Evolutionary conservation across 371 early-diverging fungal genomes (phyloP).

Genomic region (Apophysomyces elegans): DNA sequence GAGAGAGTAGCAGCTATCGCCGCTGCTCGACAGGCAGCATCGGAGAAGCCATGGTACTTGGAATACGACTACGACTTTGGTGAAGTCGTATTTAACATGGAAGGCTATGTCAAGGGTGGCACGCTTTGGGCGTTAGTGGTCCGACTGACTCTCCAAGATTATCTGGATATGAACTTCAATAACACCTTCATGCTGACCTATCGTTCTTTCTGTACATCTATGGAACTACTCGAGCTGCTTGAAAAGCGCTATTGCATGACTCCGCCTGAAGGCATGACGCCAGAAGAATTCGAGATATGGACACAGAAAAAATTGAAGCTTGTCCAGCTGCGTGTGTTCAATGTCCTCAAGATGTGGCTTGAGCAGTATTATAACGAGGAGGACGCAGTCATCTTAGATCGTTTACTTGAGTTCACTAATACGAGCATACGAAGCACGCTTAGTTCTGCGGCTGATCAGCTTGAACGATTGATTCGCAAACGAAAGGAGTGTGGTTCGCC

Average conservation of each 20-base stretch:
- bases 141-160: slow-evolving; percentile 85
- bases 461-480: slow-evolving; percentile 66
- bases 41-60: slow-evolving; percentile 54
- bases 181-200: slow-evolving; percentile 88
- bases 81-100: slow-evolving; percentile 82
- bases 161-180: slow-evolving; percentile 70
- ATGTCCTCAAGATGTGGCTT: slow-evolving; percentile 89
- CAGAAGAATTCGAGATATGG: slow-evolving; percentile 75
- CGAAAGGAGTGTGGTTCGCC: slow-evolving; percentile 55
- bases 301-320: slow-evolving; percentile 82
- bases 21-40: not conserved
- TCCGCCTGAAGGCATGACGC: slow-evolving; percentile 68
- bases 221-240: slow-evolving; percentile 70
- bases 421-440: slow-evolving; percentile 66
- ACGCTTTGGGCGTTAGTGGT: slow-evolving; percentile 84
- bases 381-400: slow-evolving; percentile 62
- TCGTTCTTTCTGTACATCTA: slow-evolving; percentile 79
- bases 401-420: slow-evolving; percentile 71
- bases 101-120: slow-evolving; percentile 88
- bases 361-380: slow-evolving; percentile 79
- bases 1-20: slow-evolving; percentile 5
- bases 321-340: slow-evolving; percentile 84
- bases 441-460: slow-evolving; percentile 63
- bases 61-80: slow-evolving; percentile 71
- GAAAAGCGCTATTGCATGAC: slow-evolving; percentile 71